Base-by-base conservation (phyloP, 2,329 filamentous ascomycete species). In the Albophoma yamanashiensis region DNA sequence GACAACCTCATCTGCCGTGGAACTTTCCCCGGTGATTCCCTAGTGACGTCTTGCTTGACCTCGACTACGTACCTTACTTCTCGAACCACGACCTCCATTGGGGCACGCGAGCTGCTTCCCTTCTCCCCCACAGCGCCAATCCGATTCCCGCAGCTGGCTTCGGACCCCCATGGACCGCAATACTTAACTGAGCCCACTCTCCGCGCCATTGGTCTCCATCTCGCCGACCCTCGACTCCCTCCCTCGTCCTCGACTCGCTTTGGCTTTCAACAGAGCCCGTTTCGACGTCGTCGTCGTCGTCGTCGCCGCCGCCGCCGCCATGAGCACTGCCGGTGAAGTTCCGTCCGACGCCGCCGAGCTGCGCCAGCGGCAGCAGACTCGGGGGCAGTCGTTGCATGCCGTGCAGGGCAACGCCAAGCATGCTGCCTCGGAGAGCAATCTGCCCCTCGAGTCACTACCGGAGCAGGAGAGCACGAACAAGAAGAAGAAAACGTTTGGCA, bases 401-500 rank as follows among this genome's bases (percentile, higher is more conserved):
- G 38, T 20, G n/a, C 11, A 36, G 40, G 52, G 22, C 38, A 38
- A 53, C 56, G 39, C 58, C 8, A 47, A 58, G 53, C 36, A 47
- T 47, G 25, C 58, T 31, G 38, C 53, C 47, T 53, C 62, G 38
- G 53, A 55, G 47, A 47, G 59, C 15, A 57, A 50, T 14, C 58
- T 45, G 50, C 42, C 60, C 15, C 56, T 52, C 55, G 60, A 58
- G 45, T 38, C 59, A 47, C 50, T n/a, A 4, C 27, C 31, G 20
- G n/a, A 38, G 22, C 39, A 59, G 42, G 52, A 59, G 39, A 62
- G 64, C 47, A 62, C 64, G 40, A 76, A 75, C 67, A 60, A 67
- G 17, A 86, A 67, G 17, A 86, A 85, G 72, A 93, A 91, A 79
- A 96, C 92, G 0, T 96, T 89, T 79, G 93, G 93, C 60, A 87